phyloP scores from a whole-genome alignment of 768 basidiomycete genomes.

The Hortiboletus flavorubellus region DNA sequence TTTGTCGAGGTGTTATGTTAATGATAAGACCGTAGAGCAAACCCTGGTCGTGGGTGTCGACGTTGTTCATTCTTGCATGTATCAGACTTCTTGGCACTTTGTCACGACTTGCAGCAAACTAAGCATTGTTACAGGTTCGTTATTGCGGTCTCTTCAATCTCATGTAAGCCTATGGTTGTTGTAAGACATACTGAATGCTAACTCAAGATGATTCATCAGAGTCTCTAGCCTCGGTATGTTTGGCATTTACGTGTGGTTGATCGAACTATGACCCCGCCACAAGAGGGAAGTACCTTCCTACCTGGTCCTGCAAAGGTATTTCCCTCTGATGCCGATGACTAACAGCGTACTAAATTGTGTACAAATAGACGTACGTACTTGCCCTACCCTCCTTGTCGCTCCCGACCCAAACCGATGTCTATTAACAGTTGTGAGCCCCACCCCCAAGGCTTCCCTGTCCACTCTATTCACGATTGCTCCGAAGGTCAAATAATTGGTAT shows the following conservation, averaged over 20 bases:
- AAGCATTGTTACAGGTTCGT: conserved; percentile 2
- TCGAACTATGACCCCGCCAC: neutral
- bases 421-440: conserved; percentile 1
- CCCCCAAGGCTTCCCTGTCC: neutral
- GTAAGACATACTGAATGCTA: neutral
- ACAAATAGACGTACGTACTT: neutral
- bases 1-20: neutral
- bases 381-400: no score
- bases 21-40: neutral
- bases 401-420: neutral
- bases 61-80: conserved; percentile 7
- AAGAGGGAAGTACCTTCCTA: conserved; percentile 6
- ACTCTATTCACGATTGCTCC: neutral
- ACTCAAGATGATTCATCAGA: neutral
- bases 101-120: neutral
- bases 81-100: neutral
- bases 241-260: neutral
- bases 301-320: conserved; percentile 1
- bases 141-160: conserved; percentile 4
- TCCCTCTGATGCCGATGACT: neutral
- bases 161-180: neutral
- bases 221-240: neutral
- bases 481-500: neutral
- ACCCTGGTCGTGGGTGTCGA: conserved; percentile 11
- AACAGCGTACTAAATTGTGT: neutral